phyloP scores from a whole-genome alignment of 2,329 filamentous ascomycete genomes.

The Dactylellina parvicollis region DNA sequence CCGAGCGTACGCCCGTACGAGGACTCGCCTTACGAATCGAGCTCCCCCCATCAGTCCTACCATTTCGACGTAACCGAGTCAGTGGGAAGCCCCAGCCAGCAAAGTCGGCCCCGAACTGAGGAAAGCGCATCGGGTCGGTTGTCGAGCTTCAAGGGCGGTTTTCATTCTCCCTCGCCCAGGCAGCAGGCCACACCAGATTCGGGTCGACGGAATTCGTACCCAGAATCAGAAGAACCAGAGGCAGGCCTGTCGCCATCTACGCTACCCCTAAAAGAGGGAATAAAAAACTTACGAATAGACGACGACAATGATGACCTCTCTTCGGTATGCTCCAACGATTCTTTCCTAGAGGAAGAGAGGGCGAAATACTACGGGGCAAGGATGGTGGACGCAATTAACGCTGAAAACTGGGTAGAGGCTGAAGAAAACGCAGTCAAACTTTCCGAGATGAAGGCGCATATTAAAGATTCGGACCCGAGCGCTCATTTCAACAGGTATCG shows the following conservation, averaged over 20 bases:
- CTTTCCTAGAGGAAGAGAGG: constrained; percentile 28
- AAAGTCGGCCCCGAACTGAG: background rate
- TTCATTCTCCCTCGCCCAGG: background rate
- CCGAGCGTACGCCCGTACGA: background rate
- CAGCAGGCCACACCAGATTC: background rate
- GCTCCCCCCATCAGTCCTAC: background rate
- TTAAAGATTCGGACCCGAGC: background rate
- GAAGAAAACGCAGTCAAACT: constrained; percentile 22
- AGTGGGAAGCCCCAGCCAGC: background rate
- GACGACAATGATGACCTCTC: constrained; percentile 46
- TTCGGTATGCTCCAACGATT: constrained; percentile 39
- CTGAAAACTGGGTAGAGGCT: constrained; percentile 30
- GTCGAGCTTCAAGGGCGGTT: background rate
- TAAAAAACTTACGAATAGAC: background rate
- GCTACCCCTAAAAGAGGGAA: background rate
- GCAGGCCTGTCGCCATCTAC: background rate
- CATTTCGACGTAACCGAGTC: background rate
- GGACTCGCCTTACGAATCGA: background rate
- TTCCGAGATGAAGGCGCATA: background rate
- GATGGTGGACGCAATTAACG: background rate
- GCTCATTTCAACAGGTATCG: background rate
- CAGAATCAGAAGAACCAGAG: background rate
- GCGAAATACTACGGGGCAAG: constrained; percentile 33
- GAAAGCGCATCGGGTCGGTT: background rate
- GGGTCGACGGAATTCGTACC: background rate